Conservation (phyloP, 1,284 basidiomycete species). For the Austropuccinia psidii region DNA sequence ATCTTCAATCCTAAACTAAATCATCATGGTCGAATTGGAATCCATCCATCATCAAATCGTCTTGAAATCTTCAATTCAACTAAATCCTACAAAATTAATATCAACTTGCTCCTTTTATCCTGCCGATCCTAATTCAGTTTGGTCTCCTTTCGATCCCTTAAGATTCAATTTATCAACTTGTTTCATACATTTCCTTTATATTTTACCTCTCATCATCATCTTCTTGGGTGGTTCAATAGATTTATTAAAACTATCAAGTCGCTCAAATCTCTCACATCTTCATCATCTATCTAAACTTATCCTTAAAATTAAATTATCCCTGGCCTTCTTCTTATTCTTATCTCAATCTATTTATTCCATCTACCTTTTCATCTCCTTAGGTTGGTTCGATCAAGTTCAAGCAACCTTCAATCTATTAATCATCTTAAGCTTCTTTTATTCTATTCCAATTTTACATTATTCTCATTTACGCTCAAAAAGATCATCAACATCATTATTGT, state of each 20-base stretch:
- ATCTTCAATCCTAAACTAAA: no score
- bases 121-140: conserved; percentile 2
- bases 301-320: background rate
- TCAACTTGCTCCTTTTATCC: background rate
- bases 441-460: conserved; percentile 21
- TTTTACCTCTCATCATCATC: conserved; percentile 7
- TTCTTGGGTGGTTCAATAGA: background rate
- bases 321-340: background rate
- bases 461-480: conserved; percentile 64
- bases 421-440: background rate
- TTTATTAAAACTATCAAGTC: conserved; percentile 4
- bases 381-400: conserved; percentile 6
- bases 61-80: no score
- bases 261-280: background rate
- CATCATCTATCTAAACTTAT: background rate
- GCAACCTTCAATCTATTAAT: background rate
- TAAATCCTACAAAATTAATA: no score
- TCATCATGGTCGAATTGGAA: no score
- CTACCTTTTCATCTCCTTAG: background rate
- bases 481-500: conserved; percentile 66
- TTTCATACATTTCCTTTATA: conserved; percentile 19
- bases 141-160: conserved; percentile 15
- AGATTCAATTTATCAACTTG: conserved; percentile 12
- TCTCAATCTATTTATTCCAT: background rate
- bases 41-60: no score